phyloP scores from a whole-genome alignment of 352 stramenopile genomes.

The Globisporangium parvum region DNA sequence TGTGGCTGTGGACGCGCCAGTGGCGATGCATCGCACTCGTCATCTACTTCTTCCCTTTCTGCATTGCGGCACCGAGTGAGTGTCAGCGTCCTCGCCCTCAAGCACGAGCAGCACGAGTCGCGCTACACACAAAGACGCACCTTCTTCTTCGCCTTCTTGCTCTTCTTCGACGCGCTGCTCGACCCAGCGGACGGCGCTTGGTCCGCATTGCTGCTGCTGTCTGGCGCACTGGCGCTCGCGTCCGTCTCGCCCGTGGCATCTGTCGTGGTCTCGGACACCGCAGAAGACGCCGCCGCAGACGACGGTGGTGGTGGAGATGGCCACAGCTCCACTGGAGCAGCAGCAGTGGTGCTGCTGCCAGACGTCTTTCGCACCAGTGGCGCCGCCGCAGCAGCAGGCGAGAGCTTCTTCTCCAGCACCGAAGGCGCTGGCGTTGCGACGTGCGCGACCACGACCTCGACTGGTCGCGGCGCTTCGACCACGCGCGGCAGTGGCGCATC shows the following conservation, averaged over 20 bases:
- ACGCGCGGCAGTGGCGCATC: background rate
- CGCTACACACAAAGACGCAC: conserved; percentile 12
- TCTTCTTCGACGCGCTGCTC: conserved; percentile 37
- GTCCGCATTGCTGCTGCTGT: conserved; percentile 15
- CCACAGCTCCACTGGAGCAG: too few relatives aligned
- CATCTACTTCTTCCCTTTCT: conserved; percentile 44
- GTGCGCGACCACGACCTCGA: conserved; percentile 6
- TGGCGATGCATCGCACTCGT: too few relatives aligned
- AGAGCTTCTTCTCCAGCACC: conserved; percentile 12
- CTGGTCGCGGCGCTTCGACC: background rate
- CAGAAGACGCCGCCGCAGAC: too few relatives aligned
- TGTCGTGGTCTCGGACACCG: background rate
- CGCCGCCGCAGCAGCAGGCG: conserved; percentile 13
- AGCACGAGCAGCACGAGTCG: background rate
- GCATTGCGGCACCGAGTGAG: conserved; percentile 7
- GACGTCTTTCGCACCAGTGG: background rate
- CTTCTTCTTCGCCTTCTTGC: conserved; percentile 70
- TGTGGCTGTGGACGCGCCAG: too few relatives aligned
- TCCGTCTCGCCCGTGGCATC: background rate
- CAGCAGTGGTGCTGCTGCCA: too few relatives aligned
- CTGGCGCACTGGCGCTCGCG: background rate
- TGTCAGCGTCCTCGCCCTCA: background rate
- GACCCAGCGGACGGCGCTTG: conserved; percentile 17
- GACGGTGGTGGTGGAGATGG: too few relatives aligned
- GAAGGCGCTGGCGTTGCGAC: conserved; percentile 9